A percentile compares a stretch with the other conserved stretches of the same genome.
Conservation (phyloP, 2,329 filamentous ascomycete genomes). For the Fusarium sp. region DNA sequence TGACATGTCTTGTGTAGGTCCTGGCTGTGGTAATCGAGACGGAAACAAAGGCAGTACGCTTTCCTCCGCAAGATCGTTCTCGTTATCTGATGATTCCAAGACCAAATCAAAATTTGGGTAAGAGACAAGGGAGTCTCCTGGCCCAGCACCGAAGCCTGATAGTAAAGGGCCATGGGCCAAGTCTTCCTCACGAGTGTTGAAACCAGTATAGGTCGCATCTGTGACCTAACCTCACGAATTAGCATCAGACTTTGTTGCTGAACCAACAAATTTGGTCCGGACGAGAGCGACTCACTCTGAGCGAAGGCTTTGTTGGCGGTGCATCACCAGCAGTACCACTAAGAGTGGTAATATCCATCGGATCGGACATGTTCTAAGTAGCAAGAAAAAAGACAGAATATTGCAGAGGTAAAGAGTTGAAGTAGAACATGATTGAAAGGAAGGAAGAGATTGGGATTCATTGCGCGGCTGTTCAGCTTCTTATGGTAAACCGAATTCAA, state of each 20-base stretch:
- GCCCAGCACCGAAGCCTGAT: neutral
- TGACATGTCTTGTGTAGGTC: rapidly evolving
- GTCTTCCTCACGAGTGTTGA: neutral
- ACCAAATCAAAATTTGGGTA: rapidly evolving
- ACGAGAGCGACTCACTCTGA: neutral
- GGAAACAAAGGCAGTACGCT: rapidly evolving
- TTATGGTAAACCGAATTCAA: neutral
- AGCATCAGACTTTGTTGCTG: rapidly evolving
- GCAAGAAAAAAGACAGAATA: rapidly evolving
- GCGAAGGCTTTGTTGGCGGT: neutral
- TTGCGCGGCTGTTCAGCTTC: neutral
- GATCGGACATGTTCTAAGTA: neutral
- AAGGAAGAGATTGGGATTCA: too few species aligned
- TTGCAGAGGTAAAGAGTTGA: rapidly evolving
- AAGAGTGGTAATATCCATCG: neutral
- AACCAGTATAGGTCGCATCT: rapidly evolving
- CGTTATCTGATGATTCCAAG: rapidly evolving
- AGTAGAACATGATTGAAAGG: rapidly evolving
- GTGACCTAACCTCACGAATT: rapidly evolving
- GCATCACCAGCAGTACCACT: too few species aligned
- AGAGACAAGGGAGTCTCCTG: neutral
- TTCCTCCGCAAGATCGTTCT: rapidly evolving
- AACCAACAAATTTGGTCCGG: rapidly evolving
- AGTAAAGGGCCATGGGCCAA: neutral
- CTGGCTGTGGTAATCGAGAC: rapidly evolving